Evolutionary conservation across 2,329 filamentous ascomycete species (phyloP), one percentile per base, ranked within the genome.

Genomic region (Talaromyces atroroseus): DNA sequence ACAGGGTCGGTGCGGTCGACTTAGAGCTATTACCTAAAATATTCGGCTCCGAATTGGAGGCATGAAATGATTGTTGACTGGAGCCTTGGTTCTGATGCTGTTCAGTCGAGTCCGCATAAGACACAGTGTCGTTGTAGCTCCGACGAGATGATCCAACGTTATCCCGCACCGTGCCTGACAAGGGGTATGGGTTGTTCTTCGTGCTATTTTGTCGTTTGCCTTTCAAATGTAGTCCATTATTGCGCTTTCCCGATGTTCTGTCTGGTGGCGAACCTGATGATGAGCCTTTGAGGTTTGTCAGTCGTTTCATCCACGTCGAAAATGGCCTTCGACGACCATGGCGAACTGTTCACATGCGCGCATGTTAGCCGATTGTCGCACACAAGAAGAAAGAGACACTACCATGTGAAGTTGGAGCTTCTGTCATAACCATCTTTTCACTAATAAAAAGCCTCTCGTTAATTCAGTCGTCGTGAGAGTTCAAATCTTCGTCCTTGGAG

Each of bases 171-270:
- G 81, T 81, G 58, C 88, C 89, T 2, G 90, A 95, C 65, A 92
- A 82, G 8, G 89, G 89, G 68, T 96, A 96, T n/a, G 92, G 92
- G 68, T 92, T 92, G 78, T 96, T 95, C 71, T 87, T 86, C 51
- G 78, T 76, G 18, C 80, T 73, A 87, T 89, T 73, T 87, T 88
- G 53, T 61, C 65, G 55, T 76, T 76, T 58, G 49, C 60, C 49
- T 40, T 60, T 58, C 29, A 40, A 42, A 49, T 55, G 66, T 53
- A 59, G 29, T 18, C 55, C 46, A 23, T 49, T 49, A 32, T 42
- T 49, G 18, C 68, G 70, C 59, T 73, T 75, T 60, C 77, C 73
- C 14, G 72, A 69, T 45, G 68, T 58, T 63, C 68, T 60, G 60
- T 44, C 23, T 24, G 49, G 47, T 8, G 49, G 52, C 21, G 78